Conservation (phyloP, 163 green algal species). For the Chlorella variabilis region DNA sequence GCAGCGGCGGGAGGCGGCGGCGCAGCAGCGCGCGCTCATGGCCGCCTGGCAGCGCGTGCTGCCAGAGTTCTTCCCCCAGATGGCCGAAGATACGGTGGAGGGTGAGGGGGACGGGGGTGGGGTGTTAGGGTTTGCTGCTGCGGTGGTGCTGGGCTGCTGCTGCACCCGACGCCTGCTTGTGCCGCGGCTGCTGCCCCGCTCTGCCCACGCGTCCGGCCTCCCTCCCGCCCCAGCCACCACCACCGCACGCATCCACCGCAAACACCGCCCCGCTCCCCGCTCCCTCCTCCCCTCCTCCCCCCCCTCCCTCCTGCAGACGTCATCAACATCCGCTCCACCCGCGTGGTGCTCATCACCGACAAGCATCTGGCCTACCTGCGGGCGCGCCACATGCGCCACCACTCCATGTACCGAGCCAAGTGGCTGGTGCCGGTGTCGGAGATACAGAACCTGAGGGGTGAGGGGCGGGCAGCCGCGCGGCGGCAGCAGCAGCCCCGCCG, state of each 20-base stretch:
- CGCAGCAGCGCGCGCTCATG: slow-evolving; percentile 42
- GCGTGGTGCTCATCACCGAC: slow-evolving; percentile 79
- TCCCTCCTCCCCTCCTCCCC: neutral
- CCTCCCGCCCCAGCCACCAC: no score
- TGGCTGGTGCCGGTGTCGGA: slow-evolving; percentile 56
- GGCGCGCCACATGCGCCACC: slow-evolving; percentile 36
- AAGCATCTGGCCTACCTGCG: slow-evolving; percentile 76
- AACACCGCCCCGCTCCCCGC: no score
- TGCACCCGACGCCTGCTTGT: no score
- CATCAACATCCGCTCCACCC: slow-evolving; percentile 61
- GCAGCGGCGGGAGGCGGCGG: slow-evolving; percentile 32
- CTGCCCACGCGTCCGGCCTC: no score
- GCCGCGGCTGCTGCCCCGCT: no score
- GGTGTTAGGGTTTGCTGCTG: neutral
- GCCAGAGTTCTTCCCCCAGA: slow-evolving; percentile 54
- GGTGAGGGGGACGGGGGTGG: slow-evolving; percentile 20
- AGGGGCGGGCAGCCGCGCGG: no score
- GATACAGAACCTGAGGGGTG: slow-evolving; percentile 60
- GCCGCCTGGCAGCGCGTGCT: slow-evolving; percentile 67
- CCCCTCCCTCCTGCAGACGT: slow-evolving; percentile 62
- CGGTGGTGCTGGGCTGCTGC: neutral
- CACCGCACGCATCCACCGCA: no score
- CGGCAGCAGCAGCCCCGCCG: no score
- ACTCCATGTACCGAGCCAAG: slow-evolving; percentile 59
- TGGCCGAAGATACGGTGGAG: slow-evolving; percentile 60